A percentile compares a stretch with the other conserved stretches of the same genome.
Evolutionary conservation across 306 rosid species (phyloP).

Genomic region (Citrullus colocynthis): DNA sequence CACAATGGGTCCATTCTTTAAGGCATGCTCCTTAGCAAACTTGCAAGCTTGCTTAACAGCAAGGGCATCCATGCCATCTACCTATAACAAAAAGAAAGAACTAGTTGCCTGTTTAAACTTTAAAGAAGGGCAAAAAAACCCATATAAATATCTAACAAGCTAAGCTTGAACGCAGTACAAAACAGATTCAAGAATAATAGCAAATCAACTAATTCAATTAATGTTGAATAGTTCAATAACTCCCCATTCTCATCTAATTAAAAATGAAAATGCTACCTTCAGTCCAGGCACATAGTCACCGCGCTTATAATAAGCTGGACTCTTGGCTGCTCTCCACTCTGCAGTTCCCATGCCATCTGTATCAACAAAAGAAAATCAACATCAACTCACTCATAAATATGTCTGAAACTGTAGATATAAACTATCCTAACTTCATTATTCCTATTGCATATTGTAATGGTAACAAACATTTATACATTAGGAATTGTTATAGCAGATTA

Average conservation of each 20-base stretch:
- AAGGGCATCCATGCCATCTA: slow-evolving; percentile 94
- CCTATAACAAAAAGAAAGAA: slow-evolving; percentile 32
- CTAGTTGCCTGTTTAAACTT: neutral
- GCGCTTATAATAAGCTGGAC: slow-evolving; percentile 81
- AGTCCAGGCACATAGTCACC: slow-evolving; percentile 93
- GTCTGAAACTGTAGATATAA: neutral
- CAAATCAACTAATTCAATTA: neutral
- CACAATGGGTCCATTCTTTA: slow-evolving; percentile 90
- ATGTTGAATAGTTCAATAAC: too few relatives aligned
- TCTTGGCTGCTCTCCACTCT: slow-evolving; percentile 90
- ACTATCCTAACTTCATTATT: neutral
- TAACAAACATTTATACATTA: neutral
- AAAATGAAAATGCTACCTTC: slow-evolving; percentile 38
- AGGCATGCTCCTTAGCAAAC: slow-evolving; percentile 88
- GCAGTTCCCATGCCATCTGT: slow-evolving; percentile 99
- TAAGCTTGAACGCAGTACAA: neutral
- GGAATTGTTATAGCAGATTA: too few relatives aligned
- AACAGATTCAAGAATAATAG: neutral
- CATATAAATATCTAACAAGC: neutral
- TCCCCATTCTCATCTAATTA: neutral
- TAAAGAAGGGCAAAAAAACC: neutral
- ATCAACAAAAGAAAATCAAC: neutral
- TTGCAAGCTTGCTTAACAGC: slow-evolving; percentile 93
- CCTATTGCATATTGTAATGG: neutral
- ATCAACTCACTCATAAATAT: neutral